Evolutionary conservation across 1,139 yeast genomes (phyloP), one percentile per base, ranked within the genome.

Genomic region (Eremothecium cymbalariae): DNA sequence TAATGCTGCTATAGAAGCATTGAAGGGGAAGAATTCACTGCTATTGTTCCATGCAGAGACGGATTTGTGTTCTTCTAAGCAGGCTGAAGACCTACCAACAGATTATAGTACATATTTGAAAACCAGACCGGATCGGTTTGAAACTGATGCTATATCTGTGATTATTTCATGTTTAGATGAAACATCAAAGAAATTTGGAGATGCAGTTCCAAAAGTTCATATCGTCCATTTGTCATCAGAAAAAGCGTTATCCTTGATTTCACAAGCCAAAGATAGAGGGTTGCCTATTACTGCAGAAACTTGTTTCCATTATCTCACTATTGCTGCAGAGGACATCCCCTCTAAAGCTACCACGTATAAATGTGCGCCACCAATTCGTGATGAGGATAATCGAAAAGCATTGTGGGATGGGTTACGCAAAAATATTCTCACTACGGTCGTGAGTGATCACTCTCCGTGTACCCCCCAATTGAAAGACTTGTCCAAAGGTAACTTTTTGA

Each of bases 381-480:
- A 81, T 1, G 75, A 78, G 42, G 67, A 67, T 30, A 88, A 86
- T 59, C 69, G 90, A 46, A 64, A 69, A 33, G 64, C 70, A 32
- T 67, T 88, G 31, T 88, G 96, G 96, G 64, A 68, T 34, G 95
- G 90, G 0, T 63, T 88, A 33, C 58, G 73, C 35, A 65, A 67
- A 23, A 76, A 74, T 23, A 64, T 77, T 26, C 78, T 88, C 43
- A 72, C 83, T n/a, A 77, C 95, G 1, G 93, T 86, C 8, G 96
- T 88, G 2, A 81, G 94, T 9, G 97, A 88, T 55, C 97, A 88
- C 61, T 84, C 95, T 2, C 97, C 96, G 5, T 88, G 97, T 60
- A 84, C 95, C 0, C 95, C 96, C 0, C 85, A 84, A 43, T 65
- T 88, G 48, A 88, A 86, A 57, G 80, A 81, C 16, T 65, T 86